Conservation (phyloP, 768 basidiomycete genomes). For the Trametes coccinea region DNA sequence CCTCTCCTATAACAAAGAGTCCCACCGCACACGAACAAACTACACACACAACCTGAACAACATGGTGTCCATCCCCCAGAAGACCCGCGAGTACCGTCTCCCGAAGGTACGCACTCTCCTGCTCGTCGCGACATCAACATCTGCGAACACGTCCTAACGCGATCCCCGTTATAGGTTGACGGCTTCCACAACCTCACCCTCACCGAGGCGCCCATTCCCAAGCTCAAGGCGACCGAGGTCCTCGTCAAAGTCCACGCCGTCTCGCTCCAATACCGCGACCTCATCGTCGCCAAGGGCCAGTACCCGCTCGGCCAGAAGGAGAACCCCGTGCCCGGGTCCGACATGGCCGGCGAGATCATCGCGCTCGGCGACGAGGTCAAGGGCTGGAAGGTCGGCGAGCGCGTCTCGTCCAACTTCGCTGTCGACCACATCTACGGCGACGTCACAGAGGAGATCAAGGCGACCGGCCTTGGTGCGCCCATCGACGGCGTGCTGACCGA, state of each 20-base stretch:
- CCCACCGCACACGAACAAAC: not conserved
- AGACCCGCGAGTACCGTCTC: conserved; percentile 28
- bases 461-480: conserved; percentile 46
- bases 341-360: conserved; percentile 59
- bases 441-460: conserved; percentile 35
- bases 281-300: conserved; percentile 40
- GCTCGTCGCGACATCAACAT: no score
- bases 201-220: conserved; percentile 27
- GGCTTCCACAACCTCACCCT: conserved; percentile 34
- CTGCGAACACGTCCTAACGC: not conserved
- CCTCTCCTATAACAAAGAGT: not conserved
- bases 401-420: conserved; percentile 55
- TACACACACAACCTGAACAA: not conserved
- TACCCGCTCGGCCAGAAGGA: conserved; percentile 41
- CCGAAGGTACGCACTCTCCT: conserved; percentile 18
- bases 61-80: conserved; percentile 24
- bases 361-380: conserved; percentile 42
- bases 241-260: conserved; percentile 58
- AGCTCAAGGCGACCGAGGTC: conserved; percentile 48
- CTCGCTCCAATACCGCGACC: conserved; percentile 56
- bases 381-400: conserved; percentile 55
- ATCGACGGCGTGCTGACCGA: conserved; percentile 50
- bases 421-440: conserved; percentile 51
- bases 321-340: conserved; percentile 38
- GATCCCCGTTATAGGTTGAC: conserved; percentile 20